A percentile compares a stretch with the other conserved stretches of the same genome.
Evolutionary conservation across 169 alveolate species (phyloP).

Genomic region (Cystoisospora suis): DNA sequence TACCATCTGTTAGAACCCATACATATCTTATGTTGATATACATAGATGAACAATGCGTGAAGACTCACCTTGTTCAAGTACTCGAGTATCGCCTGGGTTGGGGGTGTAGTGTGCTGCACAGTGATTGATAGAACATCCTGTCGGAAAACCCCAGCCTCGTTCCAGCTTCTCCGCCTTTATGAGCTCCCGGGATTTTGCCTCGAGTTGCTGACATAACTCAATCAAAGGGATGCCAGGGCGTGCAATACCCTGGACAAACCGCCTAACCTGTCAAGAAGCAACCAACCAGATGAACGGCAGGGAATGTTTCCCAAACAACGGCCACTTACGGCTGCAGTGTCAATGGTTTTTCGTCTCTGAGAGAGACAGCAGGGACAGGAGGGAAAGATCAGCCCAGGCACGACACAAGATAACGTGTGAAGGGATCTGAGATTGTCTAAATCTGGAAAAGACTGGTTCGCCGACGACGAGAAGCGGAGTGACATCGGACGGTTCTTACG

Average conservation of each 20-base stretch:
- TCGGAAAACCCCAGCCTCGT: slow-evolving; percentile 99
- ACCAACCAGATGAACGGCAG: not conserved
- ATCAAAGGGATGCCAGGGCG: slow-evolving; percentile 89
- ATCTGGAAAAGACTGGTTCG: no score
- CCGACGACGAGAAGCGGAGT: no score
- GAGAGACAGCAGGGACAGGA: no score
- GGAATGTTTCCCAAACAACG: no score
- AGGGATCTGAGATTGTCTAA: no score
- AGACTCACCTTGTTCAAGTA: slow-evolving; percentile 51
- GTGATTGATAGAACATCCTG: slow-evolving; percentile 96
- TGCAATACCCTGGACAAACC: slow-evolving; percentile 92
- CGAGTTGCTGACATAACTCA: slow-evolving; percentile 96
- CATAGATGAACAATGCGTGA: not conserved
- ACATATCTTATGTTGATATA: not conserved
- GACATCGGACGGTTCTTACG: no score
- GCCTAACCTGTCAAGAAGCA: slow-evolving; percentile 75
- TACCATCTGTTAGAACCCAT: not conserved
- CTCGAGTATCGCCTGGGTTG: slow-evolving; percentile 78
- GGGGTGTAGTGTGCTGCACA: slow-evolving; percentile 99
- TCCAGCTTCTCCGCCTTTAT: slow-evolving; percentile 94
- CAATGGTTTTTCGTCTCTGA: no score
- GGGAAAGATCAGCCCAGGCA: no score
- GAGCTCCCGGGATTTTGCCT: slow-evolving; percentile 93
- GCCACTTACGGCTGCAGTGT: no score
- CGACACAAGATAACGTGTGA: no score